phyloP scores from a whole-genome alignment of 371 early-diverging fungal species.

The Haplosporangium sp. region DNA sequence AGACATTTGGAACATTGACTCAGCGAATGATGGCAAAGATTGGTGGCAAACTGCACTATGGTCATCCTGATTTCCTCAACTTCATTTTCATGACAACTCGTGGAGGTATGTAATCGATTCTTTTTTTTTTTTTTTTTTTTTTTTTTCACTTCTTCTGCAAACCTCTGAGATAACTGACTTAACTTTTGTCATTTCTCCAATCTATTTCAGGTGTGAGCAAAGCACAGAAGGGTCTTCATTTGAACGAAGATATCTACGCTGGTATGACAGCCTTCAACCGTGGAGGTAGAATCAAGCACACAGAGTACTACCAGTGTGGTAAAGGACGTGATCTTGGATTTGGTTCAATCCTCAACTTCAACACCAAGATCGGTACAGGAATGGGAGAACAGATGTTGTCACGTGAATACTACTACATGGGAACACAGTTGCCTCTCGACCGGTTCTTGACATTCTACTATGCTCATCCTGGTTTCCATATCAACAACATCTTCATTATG shows the following conservation, averaged over 20 bases:
- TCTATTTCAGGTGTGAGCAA: constrained; percentile 75
- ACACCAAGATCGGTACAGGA: constrained; percentile 92
- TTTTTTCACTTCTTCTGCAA: background rate
- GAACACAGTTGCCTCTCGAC: constrained; percentile 86
- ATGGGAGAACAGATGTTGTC: constrained; percentile 95
- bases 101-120: constrained; percentile 64
- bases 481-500: constrained; percentile 93
- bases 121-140: background rate
- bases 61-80: constrained; percentile 94
- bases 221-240: constrained; percentile 91
- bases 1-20: constrained; percentile 89
- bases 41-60: constrained; percentile 89
- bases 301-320: constrained; percentile 93
- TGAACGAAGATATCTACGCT: constrained; percentile 95
- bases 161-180: background rate
- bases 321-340: constrained; percentile 95
- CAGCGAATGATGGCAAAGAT: constrained; percentile 91
- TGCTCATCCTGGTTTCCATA: constrained; percentile 92
- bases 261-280: constrained; percentile 91
- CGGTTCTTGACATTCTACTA: constrained; percentile 91
- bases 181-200: background rate
- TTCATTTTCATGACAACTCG: constrained; percentile 90
- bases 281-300: constrained; percentile 91
- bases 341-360: constrained; percentile 90
- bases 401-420: constrained; percentile 91